These are phyloP conservation scores for Evernia prunastri DNA, from an alignment of 495 filamentous ascomycete species.

Conservation along the genomic window DNA sequence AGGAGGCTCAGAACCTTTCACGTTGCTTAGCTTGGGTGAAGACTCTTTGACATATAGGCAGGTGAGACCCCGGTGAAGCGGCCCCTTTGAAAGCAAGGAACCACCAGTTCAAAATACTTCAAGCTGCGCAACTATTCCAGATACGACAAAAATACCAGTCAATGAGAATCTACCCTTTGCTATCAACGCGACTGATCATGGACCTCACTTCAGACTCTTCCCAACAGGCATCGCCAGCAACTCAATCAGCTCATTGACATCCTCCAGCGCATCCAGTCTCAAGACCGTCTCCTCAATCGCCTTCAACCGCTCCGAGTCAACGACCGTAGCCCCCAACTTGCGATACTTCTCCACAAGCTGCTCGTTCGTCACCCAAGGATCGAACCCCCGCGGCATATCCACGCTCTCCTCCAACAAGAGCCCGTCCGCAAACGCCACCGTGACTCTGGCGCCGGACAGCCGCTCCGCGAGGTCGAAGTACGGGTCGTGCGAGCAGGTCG, in stretches of 20 bases:
- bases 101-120: too few species aligned
- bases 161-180: too few species aligned
- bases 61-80: too few species aligned
- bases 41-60: too few species aligned
- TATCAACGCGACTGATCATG: too few species aligned
- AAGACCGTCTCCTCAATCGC: slow-evolving; percentile 4
- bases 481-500: neutral
- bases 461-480: neutral
- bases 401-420: neutral
- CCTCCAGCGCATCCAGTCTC: neutral
- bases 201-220: too few species aligned
- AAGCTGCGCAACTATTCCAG: too few species aligned
- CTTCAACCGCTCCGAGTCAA: neutral
- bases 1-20: too few species aligned
- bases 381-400: neutral
- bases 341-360: slow-evolving; percentile 1
- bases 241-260: neutral
- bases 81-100: too few species aligned
- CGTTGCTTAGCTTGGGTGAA: too few species aligned
- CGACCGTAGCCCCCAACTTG: neutral
- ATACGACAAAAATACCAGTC: too few species aligned
- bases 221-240: too few species aligned
- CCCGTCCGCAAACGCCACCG: neutral
- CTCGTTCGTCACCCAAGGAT: slow-evolving; percentile 4
- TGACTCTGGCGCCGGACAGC: neutral